Base-by-base conservation (phyloP, 371 early-diverging fungal species). In the Mucor indicus region DNA sequence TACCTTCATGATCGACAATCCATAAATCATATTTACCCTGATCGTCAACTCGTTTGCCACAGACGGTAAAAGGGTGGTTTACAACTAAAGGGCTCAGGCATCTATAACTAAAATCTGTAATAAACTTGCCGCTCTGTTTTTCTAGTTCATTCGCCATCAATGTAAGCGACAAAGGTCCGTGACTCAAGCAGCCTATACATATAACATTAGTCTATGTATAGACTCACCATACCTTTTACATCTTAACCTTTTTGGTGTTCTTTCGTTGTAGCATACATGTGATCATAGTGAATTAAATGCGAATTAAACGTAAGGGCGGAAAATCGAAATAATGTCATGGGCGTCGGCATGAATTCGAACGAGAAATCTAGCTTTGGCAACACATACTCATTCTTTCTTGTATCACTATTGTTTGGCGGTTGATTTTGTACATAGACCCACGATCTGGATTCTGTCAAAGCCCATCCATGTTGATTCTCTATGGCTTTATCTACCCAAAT, bases 251-350 rank as follows among this genome's bases (percentile, higher is more conserved):
- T 78, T 38, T 90, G 88, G 19, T 79, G 77, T 53, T 92, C 92
- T 2, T 77, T 60, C n/a, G 72, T 57, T 41, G 69, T 67, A 20
- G 86, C 76, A 50, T 90, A 88, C 7, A 54, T 53, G 17, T 71
- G 65, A 59, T 92, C 89, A 62, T 84, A 92, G 58, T 92, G 92
- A 41, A 92, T 90, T 37, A 76, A 75, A 55, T 92, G 91, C 40
- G 81, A 80, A 59, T 91, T 91, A 63, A 84, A 92, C 3, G 88
- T 86, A 54, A 91, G 47, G 19, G 92, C 91, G 15, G 90, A 89
- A 64, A 84, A 92, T 21, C 91, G 67, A 67, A 91, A 91, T 27
- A 91, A 65, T n/a, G 79, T 64, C 20, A 89, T 70, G 21, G 82
- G 62, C 5, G 78, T 78, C 9, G 90, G 90, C 4, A 42, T 62